Evolutionary conservation across 192 early-diverging fungal species (phyloP), one percentile per base, ranked within the genome.

Genomic region (Podila verticillata): DNA sequence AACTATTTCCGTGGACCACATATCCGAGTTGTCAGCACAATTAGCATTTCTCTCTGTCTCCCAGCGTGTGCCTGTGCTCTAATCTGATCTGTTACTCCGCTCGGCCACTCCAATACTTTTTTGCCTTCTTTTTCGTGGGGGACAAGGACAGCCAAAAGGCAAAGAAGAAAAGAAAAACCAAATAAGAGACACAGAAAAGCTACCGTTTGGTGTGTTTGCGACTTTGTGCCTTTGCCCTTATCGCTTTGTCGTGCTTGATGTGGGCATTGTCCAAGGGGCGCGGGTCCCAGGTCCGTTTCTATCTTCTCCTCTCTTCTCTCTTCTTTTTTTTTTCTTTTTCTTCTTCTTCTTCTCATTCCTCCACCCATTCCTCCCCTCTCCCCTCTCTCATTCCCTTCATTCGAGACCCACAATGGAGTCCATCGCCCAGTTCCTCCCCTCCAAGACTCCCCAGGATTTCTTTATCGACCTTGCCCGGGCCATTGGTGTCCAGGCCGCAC

Each of bases 391-490:
- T n/a, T 44, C 60, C 19, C 28, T 69, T 44, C 44, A 31, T 62
- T 62, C 19, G 19, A 32, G 4, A 61, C 15, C 35, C 77, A 59
- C 60, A 48, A 80, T 80, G 77, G 77, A 66, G 70, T 66, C 68
- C 64, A 48, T 80, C 58, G 44, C 57, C 26, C 70, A 72, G 28
- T 57, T 57, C 59, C 48, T 65, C 48, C 59, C 69, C 10, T 28
- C 66, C 59, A 67, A 72, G 70, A 57, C 54, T 35, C 77, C 77
- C n/a, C 77, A 80, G 62, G 77, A 80, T 56, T 51, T 70, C 49
- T 80, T 80, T 49, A 80, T 80, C 20, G 70, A 80, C 62, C 29
- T 80, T 34, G 77, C 77, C 57, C 57, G 65, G 22, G 58, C 69
- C 61, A 29, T 80, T 31, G 77, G 77, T 44, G 77, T 80, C 56